Evolutionary conservation across 2,329 filamentous ascomycete species (phyloP), one percentile per base, ranked within the genome.

Genomic region (Grosmannia huntii): DNA sequence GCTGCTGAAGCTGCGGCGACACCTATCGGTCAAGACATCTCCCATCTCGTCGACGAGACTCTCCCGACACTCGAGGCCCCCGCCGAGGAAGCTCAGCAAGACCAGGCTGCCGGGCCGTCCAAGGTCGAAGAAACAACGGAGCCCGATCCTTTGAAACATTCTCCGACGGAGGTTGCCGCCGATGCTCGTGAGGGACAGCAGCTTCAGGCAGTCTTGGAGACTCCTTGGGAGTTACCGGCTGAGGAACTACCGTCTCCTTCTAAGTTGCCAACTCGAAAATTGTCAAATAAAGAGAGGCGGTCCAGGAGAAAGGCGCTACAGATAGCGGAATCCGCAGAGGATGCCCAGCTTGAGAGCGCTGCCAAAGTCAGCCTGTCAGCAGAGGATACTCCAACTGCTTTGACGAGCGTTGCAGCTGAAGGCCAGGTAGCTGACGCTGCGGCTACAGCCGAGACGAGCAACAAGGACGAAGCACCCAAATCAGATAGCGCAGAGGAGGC

Each of bases 201-300:
- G 14, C 38, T 6, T 41, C 14, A 41, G 38, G 38, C 38, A 5
- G 44, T 49, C 21, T 14, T 14, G 5, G 46, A 49, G 41, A 44
- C 41, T 41, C 38, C 38, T 19, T 3, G 19, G 6, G 49, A 33
- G 7, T 14, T n/a, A 10, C 33, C n/a, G n/a, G 12, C 28, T 2
- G 52, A 53, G 31, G 50, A 53, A n/a, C 19, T 28, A 23, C 14
- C 50, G 36, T 14, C 33, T 23, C n/a, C 6, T 21, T 36, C 51
- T 16, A 33, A 53, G n/a, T 5, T 5, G 21, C 21, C 51, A 11
- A 5, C 50, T 9, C 41, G n/a, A 14, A 58, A 59, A 41, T 21
- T 46, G 52, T 57, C 57, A 25, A 60, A 62, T 36, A 58, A 61
- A 31, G 57, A 50, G 55, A 57, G 38, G 31, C 46, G 55, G 53